Percentiles rank a stretch among this genome's conserved stretches.
Conservation (phyloP, 1,284 basidiomycete genomes). For the Phylloporus sp. region DNA sequence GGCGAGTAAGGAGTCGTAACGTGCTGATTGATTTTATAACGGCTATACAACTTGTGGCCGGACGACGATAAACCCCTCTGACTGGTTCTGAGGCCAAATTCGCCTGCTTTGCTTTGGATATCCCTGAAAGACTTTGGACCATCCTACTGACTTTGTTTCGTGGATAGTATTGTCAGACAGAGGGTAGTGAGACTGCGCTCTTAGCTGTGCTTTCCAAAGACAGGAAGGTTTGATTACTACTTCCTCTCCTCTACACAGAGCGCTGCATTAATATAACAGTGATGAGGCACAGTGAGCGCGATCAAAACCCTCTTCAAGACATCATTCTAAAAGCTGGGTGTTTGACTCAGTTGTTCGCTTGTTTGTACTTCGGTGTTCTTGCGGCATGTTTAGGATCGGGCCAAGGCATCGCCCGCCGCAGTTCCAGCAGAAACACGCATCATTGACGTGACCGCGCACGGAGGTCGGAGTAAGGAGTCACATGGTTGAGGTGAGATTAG, state of each 20-base stretch:
- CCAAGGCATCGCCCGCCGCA: too few species aligned
- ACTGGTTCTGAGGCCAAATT: slow-evolving; percentile 9
- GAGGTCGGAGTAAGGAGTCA: too few species aligned
- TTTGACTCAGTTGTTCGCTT: too few species aligned
- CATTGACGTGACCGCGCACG: too few species aligned
- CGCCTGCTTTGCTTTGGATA: not conserved
- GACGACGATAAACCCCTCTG: not conserved
- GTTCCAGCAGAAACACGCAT: too few species aligned
- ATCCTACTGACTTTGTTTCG: slow-evolving; percentile 4
- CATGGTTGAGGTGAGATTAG: too few species aligned
- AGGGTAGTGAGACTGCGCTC: not conserved
- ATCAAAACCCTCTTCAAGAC: not conserved
- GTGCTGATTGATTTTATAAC: not conserved
- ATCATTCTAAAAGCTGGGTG: not conserved
- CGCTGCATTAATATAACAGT: slow-evolving; percentile 7
- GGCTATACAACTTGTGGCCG: slow-evolving; percentile 4
- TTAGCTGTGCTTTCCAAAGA: not conserved
- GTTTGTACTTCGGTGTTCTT: too few species aligned
- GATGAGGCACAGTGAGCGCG: not conserved
- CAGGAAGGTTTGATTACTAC: not conserved
- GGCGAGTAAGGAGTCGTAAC: not conserved
- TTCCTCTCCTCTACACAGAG: not conserved
- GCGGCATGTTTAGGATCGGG: too few species aligned
- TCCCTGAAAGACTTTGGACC: slow-evolving; percentile 6
- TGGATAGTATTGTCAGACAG: slow-evolving; percentile 4